phyloP scores from a whole-genome alignment of 768 basidiomycete genomes.

The Auriscalpium orientale region DNA sequence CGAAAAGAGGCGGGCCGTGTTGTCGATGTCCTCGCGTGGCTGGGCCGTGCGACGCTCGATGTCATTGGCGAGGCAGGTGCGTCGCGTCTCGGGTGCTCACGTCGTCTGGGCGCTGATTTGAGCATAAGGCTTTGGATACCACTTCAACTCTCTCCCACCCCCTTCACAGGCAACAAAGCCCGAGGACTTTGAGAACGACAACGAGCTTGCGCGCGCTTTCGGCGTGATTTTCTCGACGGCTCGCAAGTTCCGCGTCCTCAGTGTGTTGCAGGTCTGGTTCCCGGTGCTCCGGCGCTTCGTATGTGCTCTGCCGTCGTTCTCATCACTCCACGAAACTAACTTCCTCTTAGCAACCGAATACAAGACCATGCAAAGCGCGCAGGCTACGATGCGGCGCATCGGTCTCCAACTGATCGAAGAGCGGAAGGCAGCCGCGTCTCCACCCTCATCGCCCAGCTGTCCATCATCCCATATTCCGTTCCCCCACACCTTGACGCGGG shows the following conservation, averaged over 20 bases:
- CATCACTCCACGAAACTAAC: background rate
- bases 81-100: slow-evolving; percentile 1
- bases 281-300: slow-evolving; percentile 47
- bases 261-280: slow-evolving; percentile 51
- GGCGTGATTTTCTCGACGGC: slow-evolving; percentile 45
- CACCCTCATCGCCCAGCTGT: too few species aligned
- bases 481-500: background rate
- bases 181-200: slow-evolving; percentile 27
- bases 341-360: slow-evolving; percentile 4
- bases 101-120: background rate
- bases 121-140: slow-evolving; percentile 43
- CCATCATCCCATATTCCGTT: too few species aligned
- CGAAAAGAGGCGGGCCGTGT: slow-evolving; percentile 8
- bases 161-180: slow-evolving; percentile 25
- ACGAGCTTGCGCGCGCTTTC: slow-evolving; percentile 52
- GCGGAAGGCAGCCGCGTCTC: background rate
- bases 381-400: slow-evolving; percentile 10
- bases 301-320: slow-evolving; percentile 30
- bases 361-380: slow-evolving; percentile 2
- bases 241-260: slow-evolving; percentile 43
- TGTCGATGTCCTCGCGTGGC: slow-evolving; percentile 57
- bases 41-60: slow-evolving; percentile 65
- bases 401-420: slow-evolving; percentile 12
- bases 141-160: slow-evolving; percentile 43
- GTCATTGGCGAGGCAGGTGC: slow-evolving; percentile 67